These are phyloP conservation scores for Alisma plantagoaquatica DNA, from an alignment of 106 monocot genomes.

Conservation along the genomic window DNA sequence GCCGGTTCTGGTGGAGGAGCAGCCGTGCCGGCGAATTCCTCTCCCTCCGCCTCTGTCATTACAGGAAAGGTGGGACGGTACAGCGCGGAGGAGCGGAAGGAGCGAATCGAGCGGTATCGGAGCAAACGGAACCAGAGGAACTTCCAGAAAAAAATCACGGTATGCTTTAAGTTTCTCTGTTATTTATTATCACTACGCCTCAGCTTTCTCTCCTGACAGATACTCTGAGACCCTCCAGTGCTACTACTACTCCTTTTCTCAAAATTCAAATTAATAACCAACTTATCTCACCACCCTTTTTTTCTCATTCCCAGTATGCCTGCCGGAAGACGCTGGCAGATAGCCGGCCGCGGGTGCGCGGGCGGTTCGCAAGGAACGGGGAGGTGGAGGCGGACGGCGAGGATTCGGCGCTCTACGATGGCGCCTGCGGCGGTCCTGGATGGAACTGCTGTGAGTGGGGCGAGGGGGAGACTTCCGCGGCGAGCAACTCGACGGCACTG, in stretches of 20 bases:
- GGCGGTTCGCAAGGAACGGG: constrained; percentile 40
- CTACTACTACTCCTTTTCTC: too few relatives aligned
- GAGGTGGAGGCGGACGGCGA: constrained; percentile 13
- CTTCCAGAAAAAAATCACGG: constrained; percentile 29
- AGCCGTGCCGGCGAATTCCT: too few relatives aligned
- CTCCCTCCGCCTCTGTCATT: background rate
- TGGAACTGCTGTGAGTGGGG: constrained; percentile 1
- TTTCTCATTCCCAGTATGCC: too few relatives aligned
- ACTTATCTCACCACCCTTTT: too few relatives aligned
- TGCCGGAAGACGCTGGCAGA: constrained; percentile 67
- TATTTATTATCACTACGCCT: too few relatives aligned
- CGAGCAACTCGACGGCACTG: background rate
- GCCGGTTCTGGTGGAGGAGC: constrained; percentile 35
- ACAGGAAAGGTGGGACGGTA: constrained; percentile 14
- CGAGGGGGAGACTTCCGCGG: background rate
- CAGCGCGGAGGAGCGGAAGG: constrained; percentile 21
- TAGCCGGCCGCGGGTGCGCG: constrained; percentile 42
- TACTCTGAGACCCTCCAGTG: too few relatives aligned
- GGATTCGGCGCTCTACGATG: background rate
- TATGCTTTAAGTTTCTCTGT: too few relatives aligned
- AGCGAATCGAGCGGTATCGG: constrained; percentile 17
- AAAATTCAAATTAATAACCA: too few relatives aligned
- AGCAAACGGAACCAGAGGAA: constrained; percentile 19
- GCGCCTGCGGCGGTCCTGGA: background rate
- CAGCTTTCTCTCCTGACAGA: too few relatives aligned